Evolutionary conservation across 257 asterid genomes (phyloP).

Genomic region (Przewalskia tangutica): DNA sequence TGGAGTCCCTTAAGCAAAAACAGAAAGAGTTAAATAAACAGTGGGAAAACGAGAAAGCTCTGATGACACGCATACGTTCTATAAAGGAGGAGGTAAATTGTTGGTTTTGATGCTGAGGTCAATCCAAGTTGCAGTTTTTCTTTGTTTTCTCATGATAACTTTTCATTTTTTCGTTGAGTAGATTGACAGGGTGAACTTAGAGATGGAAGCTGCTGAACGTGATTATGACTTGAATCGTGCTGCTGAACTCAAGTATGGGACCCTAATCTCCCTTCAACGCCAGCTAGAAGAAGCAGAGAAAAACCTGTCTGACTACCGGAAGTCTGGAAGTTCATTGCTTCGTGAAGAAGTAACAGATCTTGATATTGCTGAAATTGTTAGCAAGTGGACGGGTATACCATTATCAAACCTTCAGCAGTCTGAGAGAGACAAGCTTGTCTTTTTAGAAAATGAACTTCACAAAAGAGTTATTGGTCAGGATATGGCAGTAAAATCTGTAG

Average conservation of each 20-base stretch:
- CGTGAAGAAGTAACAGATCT: conserved; percentile 83
- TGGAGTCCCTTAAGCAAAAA: conserved; percentile 52
- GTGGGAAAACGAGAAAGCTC: conserved; percentile 72
- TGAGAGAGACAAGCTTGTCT: conserved; percentile 82
- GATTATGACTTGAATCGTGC: conserved; percentile 88
- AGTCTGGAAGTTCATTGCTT: conserved; percentile 61
- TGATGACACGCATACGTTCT: conserved; percentile 73
- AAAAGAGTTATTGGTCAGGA: conserved; percentile 81
- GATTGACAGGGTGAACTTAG: conserved; percentile 90
- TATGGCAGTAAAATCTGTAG: conserved; percentile 81
- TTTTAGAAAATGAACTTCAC: conserved; percentile 73
- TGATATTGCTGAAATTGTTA: conserved; percentile 83
- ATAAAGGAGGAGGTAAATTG: conserved; percentile 71
- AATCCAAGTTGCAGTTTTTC: not conserved
- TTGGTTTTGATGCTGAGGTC: not conserved
- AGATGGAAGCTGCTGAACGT: conserved; percentile 97
- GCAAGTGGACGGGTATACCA: conserved; percentile 96
- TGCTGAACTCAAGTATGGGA: conserved; percentile 91
- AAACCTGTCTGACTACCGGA: conserved; percentile 50
- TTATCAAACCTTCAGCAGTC: conserved; percentile 84
- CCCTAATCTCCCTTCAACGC: conserved; percentile 70
- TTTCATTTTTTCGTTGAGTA: conserved; percentile 9
- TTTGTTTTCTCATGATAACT: conserved; percentile 5
- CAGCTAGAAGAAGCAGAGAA: conserved; percentile 80
- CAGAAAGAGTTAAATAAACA: conserved; percentile 61